These are phyloP conservation scores for Moesziomyces parantarcticus DNA, from an alignment of 1,284 basidiomycete species.

Conservation along the genomic window DNA sequence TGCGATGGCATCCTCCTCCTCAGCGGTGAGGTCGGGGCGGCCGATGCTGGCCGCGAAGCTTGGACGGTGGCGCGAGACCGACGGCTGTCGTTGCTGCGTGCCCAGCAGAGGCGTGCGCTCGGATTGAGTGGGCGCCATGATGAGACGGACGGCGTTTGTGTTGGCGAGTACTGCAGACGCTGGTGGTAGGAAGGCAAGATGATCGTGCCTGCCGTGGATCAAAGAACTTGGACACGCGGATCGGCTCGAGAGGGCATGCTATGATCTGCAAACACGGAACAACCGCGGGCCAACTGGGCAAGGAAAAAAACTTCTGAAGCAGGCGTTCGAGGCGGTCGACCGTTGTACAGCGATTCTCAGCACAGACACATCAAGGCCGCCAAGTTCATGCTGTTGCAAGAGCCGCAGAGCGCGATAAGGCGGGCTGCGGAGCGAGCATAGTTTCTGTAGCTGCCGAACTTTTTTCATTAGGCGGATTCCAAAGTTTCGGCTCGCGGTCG, in stretches of 20 bases:
- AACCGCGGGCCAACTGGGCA: not conserved
- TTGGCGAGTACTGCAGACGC: not conserved
- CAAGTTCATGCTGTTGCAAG: too few relatives aligned
- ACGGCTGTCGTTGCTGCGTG: constrained; percentile 22
- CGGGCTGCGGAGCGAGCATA: too few relatives aligned
- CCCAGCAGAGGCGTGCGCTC: constrained; percentile 56
- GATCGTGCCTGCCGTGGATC: too few relatives aligned
- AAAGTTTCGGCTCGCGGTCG: not conserved
- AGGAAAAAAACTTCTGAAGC: not conserved
- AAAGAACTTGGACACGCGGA: too few relatives aligned
- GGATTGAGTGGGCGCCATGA: constrained; percentile 30
- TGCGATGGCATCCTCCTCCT: constrained; percentile 58
- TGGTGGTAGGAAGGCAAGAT: constrained; percentile 11
- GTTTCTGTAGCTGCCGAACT: not conserved
- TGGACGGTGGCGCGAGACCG: constrained; percentile 39
- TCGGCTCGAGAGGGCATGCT: too few relatives aligned
- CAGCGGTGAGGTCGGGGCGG: constrained; percentile 41
- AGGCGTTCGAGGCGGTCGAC: not conserved
- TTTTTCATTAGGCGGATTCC: not conserved
- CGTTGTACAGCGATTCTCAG: not conserved
- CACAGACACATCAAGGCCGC: too few relatives aligned
- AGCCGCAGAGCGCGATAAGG: not conserved
- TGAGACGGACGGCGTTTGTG: not conserved
- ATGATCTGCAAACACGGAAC: not conserved
- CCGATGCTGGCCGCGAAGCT: constrained; percentile 51